Evolutionary conservation across 169 alveolate species (phyloP).

Genomic region (Eimeria maxima): DNA sequence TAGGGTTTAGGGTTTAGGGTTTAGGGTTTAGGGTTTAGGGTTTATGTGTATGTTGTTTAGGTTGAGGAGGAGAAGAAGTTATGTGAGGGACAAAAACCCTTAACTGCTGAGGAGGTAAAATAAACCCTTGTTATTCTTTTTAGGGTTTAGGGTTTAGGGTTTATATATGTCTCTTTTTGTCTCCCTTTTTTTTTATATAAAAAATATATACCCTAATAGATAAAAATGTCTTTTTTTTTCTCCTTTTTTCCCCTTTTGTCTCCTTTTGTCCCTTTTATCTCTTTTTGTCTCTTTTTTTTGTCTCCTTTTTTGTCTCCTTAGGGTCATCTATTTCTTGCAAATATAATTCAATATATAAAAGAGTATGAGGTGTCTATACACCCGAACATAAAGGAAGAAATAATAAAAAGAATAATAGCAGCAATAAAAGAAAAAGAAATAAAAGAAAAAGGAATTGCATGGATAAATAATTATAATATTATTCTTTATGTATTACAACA

Average conservation of each 20-base stretch:
- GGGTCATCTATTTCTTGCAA: background rate
- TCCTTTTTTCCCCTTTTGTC: background rate
- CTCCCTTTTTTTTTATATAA: background rate
- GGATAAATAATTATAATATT: background rate
- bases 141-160: background rate
- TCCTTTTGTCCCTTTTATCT: background rate
- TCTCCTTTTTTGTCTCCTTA: background rate
- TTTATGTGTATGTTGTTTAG: background rate
- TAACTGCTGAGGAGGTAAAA: background rate
- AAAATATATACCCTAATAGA: too few relatives aligned
- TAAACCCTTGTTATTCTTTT: background rate
- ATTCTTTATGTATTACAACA: background rate
- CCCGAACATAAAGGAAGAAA: background rate
- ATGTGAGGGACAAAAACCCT: background rate
- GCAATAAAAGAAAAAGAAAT: slow-evolving; percentile 37
- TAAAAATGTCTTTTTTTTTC: background rate
- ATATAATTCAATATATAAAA: background rate
- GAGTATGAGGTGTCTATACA: background rate
- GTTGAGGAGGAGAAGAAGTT: background rate
- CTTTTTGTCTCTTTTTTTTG: background rate
- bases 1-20: slow-evolving; percentile 30
- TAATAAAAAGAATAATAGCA: background rate
- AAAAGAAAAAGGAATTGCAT: slow-evolving; percentile 10
- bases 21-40: background rate
- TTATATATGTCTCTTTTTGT: too few relatives aligned